phyloP scores from a whole-genome alignment of 148 eudicot genomes.

The Rhododendron mucronatum region DNA sequence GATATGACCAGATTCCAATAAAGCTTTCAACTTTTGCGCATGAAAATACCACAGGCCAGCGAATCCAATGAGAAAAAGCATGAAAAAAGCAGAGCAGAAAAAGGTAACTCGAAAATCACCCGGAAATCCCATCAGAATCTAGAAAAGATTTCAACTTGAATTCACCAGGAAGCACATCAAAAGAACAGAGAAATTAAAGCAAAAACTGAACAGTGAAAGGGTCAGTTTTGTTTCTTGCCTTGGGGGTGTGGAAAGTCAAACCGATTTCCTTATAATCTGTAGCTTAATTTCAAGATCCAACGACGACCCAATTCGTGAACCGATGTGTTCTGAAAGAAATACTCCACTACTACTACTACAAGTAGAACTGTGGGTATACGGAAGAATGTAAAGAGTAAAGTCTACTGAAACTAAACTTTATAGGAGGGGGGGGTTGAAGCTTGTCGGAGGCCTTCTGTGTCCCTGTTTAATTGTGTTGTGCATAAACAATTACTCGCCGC shows the following conservation, averaged over 20 bases:
- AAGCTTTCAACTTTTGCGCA: conserved; percentile 23
- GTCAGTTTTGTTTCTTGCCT: conserved; percentile 8
- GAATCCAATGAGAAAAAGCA: conserved; percentile 17
- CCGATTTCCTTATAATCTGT: neutral
- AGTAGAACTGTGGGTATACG: neutral
- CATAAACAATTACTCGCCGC: neutral
- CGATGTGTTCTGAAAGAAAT: neutral
- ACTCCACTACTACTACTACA: neutral
- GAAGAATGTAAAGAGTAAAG: neutral
- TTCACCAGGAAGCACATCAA: conserved; percentile 13
- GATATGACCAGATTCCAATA: conserved; percentile 15
- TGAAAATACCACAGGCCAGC: conserved; percentile 11
- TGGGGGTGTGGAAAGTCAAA: neutral
- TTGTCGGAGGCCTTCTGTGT: neutral
- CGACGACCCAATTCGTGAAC: conserved; percentile 9
- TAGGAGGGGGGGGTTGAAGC: neutral
- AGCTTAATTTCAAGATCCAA: conserved; percentile 6
- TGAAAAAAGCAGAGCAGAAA: conserved; percentile 16
- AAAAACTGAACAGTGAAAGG: conserved; percentile 1
- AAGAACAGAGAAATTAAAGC: conserved; percentile 6
- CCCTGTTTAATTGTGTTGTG: neutral
- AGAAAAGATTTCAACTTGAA: conserved; percentile 1
- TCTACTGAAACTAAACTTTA: neutral
- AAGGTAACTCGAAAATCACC: conserved; percentile 1
- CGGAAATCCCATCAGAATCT: neutral